Percentiles rank a stretch among this genome's conserved stretches.
Evolutionary conservation across 176 grass and related monocot species (phyloP).

Genomic region (Pharus latifolius): DNA sequence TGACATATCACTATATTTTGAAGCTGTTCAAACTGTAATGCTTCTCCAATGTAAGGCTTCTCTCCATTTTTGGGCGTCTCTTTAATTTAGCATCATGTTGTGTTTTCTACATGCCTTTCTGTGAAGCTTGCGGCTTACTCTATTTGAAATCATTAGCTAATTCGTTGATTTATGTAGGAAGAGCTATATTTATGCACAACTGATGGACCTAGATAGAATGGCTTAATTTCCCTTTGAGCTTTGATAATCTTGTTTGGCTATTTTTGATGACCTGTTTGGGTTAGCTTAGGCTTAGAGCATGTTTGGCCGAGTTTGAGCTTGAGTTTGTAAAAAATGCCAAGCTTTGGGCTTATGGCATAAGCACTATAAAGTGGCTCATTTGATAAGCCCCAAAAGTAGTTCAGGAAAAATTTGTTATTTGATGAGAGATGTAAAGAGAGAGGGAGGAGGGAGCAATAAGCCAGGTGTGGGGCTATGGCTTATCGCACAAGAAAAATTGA

Average conservation of each 20-base stretch:
- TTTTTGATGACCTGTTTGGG: neutral
- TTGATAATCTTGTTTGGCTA: neutral
- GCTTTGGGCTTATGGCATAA: too few relatives aligned
- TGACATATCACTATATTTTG: constrained; percentile 39
- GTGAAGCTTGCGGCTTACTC: neutral
- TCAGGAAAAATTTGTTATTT: too few relatives aligned
- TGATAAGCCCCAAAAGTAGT: too few relatives aligned
- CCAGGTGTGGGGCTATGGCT: too few relatives aligned
- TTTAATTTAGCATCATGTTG: neutral
- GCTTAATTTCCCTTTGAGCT: constrained; percentile 5
- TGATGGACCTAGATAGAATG: too few relatives aligned
- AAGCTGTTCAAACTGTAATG: constrained; percentile 83
- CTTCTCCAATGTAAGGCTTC: constrained; percentile 60
- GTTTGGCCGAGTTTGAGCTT: too few relatives aligned
- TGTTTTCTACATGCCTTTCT: constrained; percentile 15
- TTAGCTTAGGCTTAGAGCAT: constrained; percentile 14
- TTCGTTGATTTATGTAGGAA: constrained; percentile 1
- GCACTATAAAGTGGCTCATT: too few relatives aligned
- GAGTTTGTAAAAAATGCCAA: too few relatives aligned
- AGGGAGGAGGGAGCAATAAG: too few relatives aligned
- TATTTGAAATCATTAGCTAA: constrained; percentile 17
- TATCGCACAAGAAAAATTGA: too few relatives aligned
- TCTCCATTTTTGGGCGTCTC: neutral
- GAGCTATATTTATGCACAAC: neutral
- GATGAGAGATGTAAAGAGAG: too few relatives aligned